Evolutionary conservation across 805 yeast species (phyloP).

Genomic region (Ogataea zsoltii): DNA sequence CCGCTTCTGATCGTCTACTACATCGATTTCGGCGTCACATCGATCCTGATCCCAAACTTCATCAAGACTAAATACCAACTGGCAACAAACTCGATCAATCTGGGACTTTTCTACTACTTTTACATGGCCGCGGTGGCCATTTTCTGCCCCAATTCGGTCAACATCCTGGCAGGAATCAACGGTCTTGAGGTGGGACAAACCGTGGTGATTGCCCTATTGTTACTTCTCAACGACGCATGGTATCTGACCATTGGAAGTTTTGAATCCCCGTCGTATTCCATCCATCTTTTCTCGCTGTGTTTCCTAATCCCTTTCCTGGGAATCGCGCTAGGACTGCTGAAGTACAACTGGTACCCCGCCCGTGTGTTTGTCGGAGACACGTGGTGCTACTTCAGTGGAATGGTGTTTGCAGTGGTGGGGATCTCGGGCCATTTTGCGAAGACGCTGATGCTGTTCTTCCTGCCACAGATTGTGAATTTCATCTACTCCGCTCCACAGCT

Average conservation of each 20-base stretch:
- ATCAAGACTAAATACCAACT: conserved; percentile 44
- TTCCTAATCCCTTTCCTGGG: conserved; percentile 86
- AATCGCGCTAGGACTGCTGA: conserved; percentile 72
- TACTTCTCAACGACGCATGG: conserved; percentile 74
- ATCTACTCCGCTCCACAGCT: conserved; percentile 91
- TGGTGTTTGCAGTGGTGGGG: conserved; percentile 97
- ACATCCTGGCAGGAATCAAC: conserved; percentile 93
- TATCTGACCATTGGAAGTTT: conserved; percentile 45
- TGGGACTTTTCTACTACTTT: conserved; percentile 76
- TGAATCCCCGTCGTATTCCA: conserved; percentile 63
- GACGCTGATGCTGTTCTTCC: conserved; percentile 79
- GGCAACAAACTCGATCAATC: conserved; percentile 54
- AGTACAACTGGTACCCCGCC: conserved; percentile 89
- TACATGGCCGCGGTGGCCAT: conserved; percentile 93
- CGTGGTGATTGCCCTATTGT: conserved; percentile 67
- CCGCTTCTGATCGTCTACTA: conserved; percentile 90
- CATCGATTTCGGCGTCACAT: conserved; percentile 91
- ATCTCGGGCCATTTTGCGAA: conserved; percentile 95
- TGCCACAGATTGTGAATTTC: conserved; percentile 91
- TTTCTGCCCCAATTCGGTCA: conserved; percentile 94
- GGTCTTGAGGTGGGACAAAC: conserved; percentile 97
- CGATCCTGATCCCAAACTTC: conserved; percentile 77
- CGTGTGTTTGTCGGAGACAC: conserved; percentile 96
- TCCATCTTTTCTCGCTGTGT: conserved; percentile 80
- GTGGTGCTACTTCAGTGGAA: conserved; percentile 96